Evolutionary conservation across 2,329 filamentous ascomycete species (phyloP).

Genomic region (Fusarium oxysporum): DNA sequence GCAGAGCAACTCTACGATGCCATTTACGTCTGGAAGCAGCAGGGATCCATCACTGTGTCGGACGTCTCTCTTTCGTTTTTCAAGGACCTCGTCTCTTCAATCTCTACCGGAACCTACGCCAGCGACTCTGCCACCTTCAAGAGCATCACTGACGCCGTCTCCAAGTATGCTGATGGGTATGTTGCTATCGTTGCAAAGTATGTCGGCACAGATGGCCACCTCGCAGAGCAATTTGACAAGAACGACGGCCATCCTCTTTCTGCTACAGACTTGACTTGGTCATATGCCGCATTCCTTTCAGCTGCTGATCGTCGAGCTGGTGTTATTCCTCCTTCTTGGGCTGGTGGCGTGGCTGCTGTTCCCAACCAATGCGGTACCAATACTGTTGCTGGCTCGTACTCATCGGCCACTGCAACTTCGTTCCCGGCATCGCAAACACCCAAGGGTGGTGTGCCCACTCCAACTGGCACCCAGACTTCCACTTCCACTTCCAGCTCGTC

Average conservation of each 20-base stretch:
- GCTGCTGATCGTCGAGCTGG: conserved; percentile 67
- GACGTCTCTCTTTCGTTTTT: conserved; percentile 78
- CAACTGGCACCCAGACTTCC: conserved; percentile 46
- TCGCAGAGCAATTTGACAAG: conserved; percentile 75
- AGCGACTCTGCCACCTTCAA: conserved; percentile 61
- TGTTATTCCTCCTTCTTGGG: conserved; percentile 68
- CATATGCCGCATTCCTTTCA: conserved; percentile 76
- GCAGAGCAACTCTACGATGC: conserved; percentile 86
- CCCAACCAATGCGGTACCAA: conserved; percentile 62
- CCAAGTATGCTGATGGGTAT: conserved; percentile 70
- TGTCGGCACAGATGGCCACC: conserved; percentile 68
- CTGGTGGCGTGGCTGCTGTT: conserved; percentile 57
- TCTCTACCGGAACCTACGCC: conserved; percentile 71
- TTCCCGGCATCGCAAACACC: conserved; percentile 65
- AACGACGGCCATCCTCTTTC: conserved; percentile 66
- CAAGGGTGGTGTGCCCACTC: conserved; percentile 49
- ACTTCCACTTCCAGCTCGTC: conserved; percentile 42
- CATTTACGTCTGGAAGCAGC: conserved; percentile 74
- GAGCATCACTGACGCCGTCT: conserved; percentile 67
- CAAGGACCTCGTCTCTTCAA: conserved; percentile 69
- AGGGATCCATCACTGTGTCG: conserved; percentile 73
- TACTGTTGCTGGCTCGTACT: conserved; percentile 64
- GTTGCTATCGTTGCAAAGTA: conserved; percentile 72
- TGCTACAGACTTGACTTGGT: conserved; percentile 78
- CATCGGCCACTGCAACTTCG: conserved; percentile 57